Evolutionary conservation across 129 eudicot species (phyloP), one percentile per base, ranked within the genome.

Genomic region (Saposhnikovia divaricata): DNA sequence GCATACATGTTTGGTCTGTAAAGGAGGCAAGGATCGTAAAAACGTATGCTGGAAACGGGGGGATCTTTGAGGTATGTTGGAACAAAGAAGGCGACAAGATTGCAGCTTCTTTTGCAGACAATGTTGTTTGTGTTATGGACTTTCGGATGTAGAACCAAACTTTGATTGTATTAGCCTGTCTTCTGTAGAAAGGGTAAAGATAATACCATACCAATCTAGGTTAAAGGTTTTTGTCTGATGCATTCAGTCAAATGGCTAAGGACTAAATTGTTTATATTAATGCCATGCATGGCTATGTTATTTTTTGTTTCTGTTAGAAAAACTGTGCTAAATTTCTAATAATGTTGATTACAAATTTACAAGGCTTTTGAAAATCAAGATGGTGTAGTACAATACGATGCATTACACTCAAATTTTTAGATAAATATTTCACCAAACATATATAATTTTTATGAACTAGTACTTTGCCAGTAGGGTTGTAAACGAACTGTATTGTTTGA

Each of bases 1-100:
- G 90, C 84, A 27, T 93, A 87, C 91, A 91, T 84, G 80, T 93
- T 40, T 93, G 98, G 98, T 93, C 98, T 2, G 89, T 93, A 59
- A 93, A 93, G 80, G 97, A 93, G 77, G 93, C 85, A 4, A 91
- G 83, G 84, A 87, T 93, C 5, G 89, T 93, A 79, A 91, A 85
- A 83, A 89, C 97, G 0, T 93, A 87, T 88, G 81, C 66, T 4
- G 97, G 98, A 21, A 89, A 86, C 78, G 98, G 98, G 37, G 93
- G 98, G 51, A 93, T 93, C 55, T 93, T 91, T 77, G 97, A 93
- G 83, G 97, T 93, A 46, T 88, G 97, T 72, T 93, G 98, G 98
- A 93, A 93, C 90, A 91, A 93, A 84, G 97, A 93, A 81, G 98
- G 98, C 6, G 87, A 91, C 71, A 93, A 90, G 77, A 82, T 93